A percentile compares a stretch with the other conserved stretches of the same genome.
Evolutionary conservation across 2,329 filamentous ascomycete genomes (phyloP).

Genomic region (Ophiostoma ulmi): DNA sequence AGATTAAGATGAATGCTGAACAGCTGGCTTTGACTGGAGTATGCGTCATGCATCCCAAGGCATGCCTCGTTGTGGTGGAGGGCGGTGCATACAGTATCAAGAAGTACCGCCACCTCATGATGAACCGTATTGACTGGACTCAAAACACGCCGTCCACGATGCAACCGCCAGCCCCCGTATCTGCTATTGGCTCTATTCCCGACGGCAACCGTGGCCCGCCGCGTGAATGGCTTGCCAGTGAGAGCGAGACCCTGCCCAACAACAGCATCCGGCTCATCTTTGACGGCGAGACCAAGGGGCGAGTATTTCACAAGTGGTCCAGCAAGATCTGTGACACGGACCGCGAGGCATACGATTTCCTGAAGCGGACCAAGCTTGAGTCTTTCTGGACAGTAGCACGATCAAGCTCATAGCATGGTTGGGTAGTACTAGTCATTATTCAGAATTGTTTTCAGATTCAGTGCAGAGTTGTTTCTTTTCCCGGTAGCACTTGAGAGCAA

Average conservation of each 20-base stretch:
- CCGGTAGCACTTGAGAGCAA: not conserved
- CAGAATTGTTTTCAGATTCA: not conserved
- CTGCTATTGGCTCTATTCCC: slow-evolving; percentile 8
- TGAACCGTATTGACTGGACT: slow-evolving; percentile 90
- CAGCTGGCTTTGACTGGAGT: slow-evolving; percentile 80
- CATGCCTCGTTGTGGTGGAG: slow-evolving; percentile 87
- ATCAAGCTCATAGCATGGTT: slow-evolving; percentile 26
- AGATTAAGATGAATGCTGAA: slow-evolving; percentile 87
- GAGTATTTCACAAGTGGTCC: slow-evolving; percentile 81
- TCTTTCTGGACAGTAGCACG: slow-evolving; percentile 92
- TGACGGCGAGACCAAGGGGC: slow-evolving; percentile 79
- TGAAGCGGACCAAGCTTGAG: slow-evolving; percentile 82
- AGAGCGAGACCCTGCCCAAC: slow-evolving; percentile 73
- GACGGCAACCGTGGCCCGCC: slow-evolving; percentile 55
- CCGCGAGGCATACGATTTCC: slow-evolving; percentile 73
- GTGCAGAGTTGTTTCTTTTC: not conserved
- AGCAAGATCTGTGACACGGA: slow-evolving; percentile 92
- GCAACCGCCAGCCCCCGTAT: slow-evolving; percentile 16
- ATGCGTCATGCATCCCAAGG: slow-evolving; percentile 84
- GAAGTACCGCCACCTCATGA: slow-evolving; percentile 87
- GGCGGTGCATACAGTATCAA: slow-evolving; percentile 78
- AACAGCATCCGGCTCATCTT: slow-evolving; percentile 85
- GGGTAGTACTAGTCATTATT: not conserved
- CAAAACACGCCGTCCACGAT: slow-evolving; percentile 66
- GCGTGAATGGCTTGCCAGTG: slow-evolving; percentile 70